Conservation (phyloP, 2,329 filamentous ascomycete genomes). For the Ophiobolus disseminans region DNA sequence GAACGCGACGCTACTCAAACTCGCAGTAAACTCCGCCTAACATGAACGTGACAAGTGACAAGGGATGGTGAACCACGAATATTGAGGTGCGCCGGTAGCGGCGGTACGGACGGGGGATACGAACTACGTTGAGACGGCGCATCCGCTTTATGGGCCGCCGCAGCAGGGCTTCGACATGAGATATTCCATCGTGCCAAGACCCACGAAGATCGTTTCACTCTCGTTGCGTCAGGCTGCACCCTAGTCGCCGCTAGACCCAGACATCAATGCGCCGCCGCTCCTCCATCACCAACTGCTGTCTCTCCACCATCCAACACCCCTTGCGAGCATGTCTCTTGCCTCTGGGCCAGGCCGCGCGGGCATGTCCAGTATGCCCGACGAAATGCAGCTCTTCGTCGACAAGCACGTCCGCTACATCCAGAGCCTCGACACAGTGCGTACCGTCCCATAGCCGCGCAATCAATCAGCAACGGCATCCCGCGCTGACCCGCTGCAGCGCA, state of each 20-base stretch:
- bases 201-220: conserved; percentile 23
- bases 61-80: background rate
- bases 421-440: conserved; percentile 80
- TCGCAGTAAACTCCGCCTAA: background rate
- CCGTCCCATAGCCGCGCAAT: conserved; percentile 20
- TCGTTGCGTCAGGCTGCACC: conserved; percentile 13
- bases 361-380: conserved; percentile 51
- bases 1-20: conserved; percentile 25
- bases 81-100: background rate
- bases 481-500: conserved; percentile 66
- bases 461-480: conserved; percentile 23
- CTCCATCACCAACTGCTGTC: conserved; percentile 1
- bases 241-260: conserved; percentile 6
- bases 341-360: conserved; percentile 64
- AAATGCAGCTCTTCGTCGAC: conserved; percentile 62
- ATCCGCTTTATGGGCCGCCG: conserved; percentile 17
- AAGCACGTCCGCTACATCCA: conserved; percentile 93
- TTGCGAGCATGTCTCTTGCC: conserved; percentile 62
- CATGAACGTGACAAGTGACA: background rate
- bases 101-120: background rate
- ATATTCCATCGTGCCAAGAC: conserved; percentile 18
- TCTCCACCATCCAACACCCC: background rate
- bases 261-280: conserved; percentile 10
- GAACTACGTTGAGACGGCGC: conserved; percentile 8
- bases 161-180: conserved; percentile 9